These are phyloP conservation scores for Puccinia novopanici DNA, from an alignment of 1,284 basidiomycete species.

Conservation along the genomic window DNA sequence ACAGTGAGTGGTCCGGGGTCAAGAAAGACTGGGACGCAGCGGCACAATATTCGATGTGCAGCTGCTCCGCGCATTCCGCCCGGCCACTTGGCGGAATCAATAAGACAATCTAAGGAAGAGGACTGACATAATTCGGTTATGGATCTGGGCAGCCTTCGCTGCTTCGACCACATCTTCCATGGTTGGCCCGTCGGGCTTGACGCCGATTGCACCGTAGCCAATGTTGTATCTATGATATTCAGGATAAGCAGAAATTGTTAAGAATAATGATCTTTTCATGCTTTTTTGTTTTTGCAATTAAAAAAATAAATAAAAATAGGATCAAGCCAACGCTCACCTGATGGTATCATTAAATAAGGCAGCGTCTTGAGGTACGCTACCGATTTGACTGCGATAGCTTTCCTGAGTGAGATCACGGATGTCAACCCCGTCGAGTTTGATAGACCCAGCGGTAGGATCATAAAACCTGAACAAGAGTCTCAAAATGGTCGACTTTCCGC, in stretches of 20 bases:
- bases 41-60: background rate
- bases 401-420: conserved; percentile 78
- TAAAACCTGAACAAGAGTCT: conserved; percentile 86
- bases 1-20: background rate
- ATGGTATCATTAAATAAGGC: conserved; percentile 82
- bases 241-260: background rate
- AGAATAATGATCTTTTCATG: background rate
- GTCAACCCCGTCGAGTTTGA: conserved; percentile 75
- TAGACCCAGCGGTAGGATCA: conserved; percentile 72
- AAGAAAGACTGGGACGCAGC: background rate
- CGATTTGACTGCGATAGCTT: conserved; percentile 75
- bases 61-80: background rate
- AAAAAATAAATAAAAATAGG: no score
- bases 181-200: conserved; percentile 68
- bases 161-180: conserved; percentile 72
- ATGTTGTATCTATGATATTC: conserved; percentile 46
- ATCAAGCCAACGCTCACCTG: conserved; percentile 58
- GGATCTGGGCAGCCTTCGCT: conserved; percentile 76
- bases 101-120: conserved; percentile 17
- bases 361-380: conserved; percentile 77
- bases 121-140: conserved; percentile 65
- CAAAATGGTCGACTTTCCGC: conserved; percentile 66
- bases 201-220: conserved; percentile 53
- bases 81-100: background rate
- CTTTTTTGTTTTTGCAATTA: no score